Conservation (phyloP, 805 yeast genomes). For the Wickerhamomyces bisporus region DNA sequence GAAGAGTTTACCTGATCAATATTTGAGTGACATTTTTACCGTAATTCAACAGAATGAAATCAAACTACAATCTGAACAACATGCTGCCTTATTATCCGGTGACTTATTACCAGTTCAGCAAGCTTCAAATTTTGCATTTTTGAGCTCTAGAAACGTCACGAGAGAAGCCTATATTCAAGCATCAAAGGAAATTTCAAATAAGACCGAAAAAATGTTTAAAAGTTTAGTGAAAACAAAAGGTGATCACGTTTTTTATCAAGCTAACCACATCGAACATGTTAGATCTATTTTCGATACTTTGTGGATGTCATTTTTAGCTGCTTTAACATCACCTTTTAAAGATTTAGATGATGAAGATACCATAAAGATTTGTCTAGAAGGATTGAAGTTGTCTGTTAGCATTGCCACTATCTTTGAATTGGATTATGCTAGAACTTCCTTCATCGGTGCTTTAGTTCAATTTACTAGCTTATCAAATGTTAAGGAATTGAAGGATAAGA, state of each 20-base stretch:
- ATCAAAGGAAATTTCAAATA: constrained; percentile 83
- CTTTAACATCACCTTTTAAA: constrained; percentile 87
- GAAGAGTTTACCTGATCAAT: constrained; percentile 71
- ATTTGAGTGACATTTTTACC: constrained; percentile 60
- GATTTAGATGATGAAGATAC: constrained; percentile 77
- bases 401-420: constrained; percentile 81
- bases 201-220: constrained; percentile 80
- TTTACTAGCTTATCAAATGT: constrained; percentile 77
- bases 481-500: constrained; percentile 72
- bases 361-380: constrained; percentile 70
- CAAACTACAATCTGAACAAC: constrained; percentile 88
- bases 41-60: constrained; percentile 86
- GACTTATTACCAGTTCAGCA: constrained; percentile 36
- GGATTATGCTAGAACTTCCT: constrained; percentile 82
- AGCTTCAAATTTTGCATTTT: constrained; percentile 45
- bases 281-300: constrained; percentile 87
- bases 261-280: constrained; percentile 85
- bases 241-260: constrained; percentile 62
- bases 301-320: constrained; percentile 98
- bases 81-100: constrained; percentile 78
- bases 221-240: constrained; percentile 49
- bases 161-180: constrained; percentile 89
- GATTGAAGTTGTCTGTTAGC: constrained; percentile 74
- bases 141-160: constrained; percentile 66
- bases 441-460: constrained; percentile 84